Evolutionary conservation across 73 alveolate genomes (phyloP).

Genomic region (Halteria grandinella): DNA sequence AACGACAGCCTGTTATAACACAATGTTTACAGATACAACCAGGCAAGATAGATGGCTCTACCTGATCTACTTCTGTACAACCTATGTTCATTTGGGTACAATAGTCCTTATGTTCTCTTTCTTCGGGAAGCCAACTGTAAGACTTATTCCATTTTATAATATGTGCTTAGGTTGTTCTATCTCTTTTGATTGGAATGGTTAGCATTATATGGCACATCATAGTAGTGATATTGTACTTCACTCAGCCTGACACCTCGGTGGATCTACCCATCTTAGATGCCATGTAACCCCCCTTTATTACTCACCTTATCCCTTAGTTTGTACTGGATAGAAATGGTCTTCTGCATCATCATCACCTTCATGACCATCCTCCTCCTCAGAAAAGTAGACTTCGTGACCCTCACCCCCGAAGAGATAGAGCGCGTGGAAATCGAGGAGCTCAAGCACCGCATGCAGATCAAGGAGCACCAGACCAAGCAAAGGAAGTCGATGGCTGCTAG

Average conservation of each 20-base stretch:
- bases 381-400: slow-evolving; percentile 34
- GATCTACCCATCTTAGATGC: slow-evolving; percentile 21
- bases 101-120: slow-evolving; percentile 24
- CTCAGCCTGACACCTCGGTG: not conserved
- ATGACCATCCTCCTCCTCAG: not conserved
- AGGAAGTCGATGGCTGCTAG: too few relatives aligned
- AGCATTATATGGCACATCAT: slow-evolving; percentile 40
- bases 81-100: slow-evolving; percentile 2
- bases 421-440: slow-evolving; percentile 30
- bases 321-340: slow-evolving; percentile 42
- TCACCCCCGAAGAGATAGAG: slow-evolving; percentile 44
- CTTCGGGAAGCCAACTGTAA: slow-evolving; percentile 42
- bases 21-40: not conserved
- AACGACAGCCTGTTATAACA: slow-evolving; percentile 32
- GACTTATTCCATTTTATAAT: not conserved
- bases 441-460: slow-evolving; percentile 26
- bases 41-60: slow-evolving; percentile 15
- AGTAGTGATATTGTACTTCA: slow-evolving; percentile 19
- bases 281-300: not conserved
- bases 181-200: slow-evolving; percentile 16
- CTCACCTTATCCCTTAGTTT: not conserved
- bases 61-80: slow-evolving; percentile 7
- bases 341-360: not conserved
- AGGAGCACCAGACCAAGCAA: slow-evolving; percentile 12
- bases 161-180: slow-evolving; percentile 11